Evolutionary conservation across 2,329 filamentous ascomycete species (phyloP), one percentile per base, ranked within the genome.

Genomic region (Geosmithia flava): DNA sequence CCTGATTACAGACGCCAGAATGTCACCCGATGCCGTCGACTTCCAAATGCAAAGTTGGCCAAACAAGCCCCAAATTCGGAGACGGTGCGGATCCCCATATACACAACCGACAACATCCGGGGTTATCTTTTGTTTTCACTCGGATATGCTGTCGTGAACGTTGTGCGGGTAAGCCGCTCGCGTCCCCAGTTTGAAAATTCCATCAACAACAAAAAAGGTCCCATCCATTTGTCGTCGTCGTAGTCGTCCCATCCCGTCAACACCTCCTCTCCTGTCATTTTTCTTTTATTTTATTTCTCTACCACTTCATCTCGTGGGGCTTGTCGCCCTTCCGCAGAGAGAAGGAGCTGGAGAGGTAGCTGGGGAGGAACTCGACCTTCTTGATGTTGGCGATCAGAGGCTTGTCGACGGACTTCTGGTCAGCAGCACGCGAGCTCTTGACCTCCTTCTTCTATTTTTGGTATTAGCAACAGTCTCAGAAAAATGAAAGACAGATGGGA

Each of bases 251-350:
- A 13, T 13, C 15, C 11, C 33, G 43, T 41, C 48, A 46, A 20
- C 40, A 43, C 37, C 39, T 17, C 53, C 27, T 42, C 44, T 29
- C 16, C 39, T 19, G 19, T 43, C 17, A 11, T 33, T 19, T 40
- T 42, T 46, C 41, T 48, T 45, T 42, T 50, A 46, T 17, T 47
- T 19, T 29, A 20, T 19, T 29, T 53, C 54, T 81, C 75, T 96
- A 98, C 83, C 91, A 98, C 76, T 87, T 87, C 93, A 98, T 97
- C 83, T 95, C 87, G 78, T 98, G 93, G 75, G 93, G 93, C 85
- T 91, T 90, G 81, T 98, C 91, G 68, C 93, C 93, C 80, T 90
- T 96, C 77, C 91, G 87, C 74, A 98, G 84, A 83, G 87, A 94
- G 87, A 98, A 98, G 69, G 85, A 88, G 73, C 85, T 87, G 68